phyloP scores from a whole-genome alignment of 1,284 basidiomycete genomes.

The Cutaneotrichosporon daszewskae region DNA sequence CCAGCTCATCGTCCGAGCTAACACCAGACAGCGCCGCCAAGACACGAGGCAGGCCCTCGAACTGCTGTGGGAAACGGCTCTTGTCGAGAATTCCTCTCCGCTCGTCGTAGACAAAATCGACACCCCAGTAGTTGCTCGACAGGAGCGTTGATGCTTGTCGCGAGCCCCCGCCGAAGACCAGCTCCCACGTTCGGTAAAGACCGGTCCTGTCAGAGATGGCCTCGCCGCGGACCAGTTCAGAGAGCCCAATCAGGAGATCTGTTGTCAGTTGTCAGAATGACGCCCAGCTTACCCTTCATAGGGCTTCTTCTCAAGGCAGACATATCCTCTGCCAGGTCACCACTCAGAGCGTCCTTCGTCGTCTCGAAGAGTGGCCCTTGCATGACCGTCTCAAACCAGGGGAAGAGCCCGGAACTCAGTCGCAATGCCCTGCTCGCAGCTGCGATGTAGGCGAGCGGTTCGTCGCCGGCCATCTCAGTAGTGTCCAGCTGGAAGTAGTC shows the following conservation, averaged over 20 bases:
- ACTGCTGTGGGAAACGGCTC: constrained; percentile 30
- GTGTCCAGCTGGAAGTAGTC: constrained; percentile 20
- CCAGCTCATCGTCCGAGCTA: constrained; percentile 13
- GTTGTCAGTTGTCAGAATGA: not conserved
- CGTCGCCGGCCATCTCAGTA: constrained; percentile 13
- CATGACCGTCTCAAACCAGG: constrained; percentile 35
- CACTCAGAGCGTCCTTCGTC: constrained; percentile 15
- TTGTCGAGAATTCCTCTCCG: constrained; percentile 35
- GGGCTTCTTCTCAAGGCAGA: constrained; percentile 27
- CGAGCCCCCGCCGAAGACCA: constrained; percentile 33
- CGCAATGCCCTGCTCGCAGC: constrained; percentile 30
- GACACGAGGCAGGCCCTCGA: constrained; percentile 21
- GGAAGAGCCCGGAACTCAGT: constrained; percentile 31
- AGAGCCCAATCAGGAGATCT: constrained; percentile 39
- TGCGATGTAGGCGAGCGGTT: constrained; percentile 20
- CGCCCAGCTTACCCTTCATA: constrained; percentile 30
- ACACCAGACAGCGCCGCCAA: constrained; percentile 31
- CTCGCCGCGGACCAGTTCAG: constrained; percentile 31
- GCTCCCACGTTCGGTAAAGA: constrained; percentile 32
- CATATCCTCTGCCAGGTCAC: constrained; percentile 15
- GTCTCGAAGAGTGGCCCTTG: constrained; percentile 29
- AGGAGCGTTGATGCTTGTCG: constrained; percentile 25
- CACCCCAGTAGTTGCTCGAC: constrained; percentile 38
- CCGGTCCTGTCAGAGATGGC: constrained; percentile 28
- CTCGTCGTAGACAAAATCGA: constrained; percentile 29